Evolutionary conservation across 257 asterid genomes (phyloP).

Genomic region (Catharanthus roseus): DNA sequence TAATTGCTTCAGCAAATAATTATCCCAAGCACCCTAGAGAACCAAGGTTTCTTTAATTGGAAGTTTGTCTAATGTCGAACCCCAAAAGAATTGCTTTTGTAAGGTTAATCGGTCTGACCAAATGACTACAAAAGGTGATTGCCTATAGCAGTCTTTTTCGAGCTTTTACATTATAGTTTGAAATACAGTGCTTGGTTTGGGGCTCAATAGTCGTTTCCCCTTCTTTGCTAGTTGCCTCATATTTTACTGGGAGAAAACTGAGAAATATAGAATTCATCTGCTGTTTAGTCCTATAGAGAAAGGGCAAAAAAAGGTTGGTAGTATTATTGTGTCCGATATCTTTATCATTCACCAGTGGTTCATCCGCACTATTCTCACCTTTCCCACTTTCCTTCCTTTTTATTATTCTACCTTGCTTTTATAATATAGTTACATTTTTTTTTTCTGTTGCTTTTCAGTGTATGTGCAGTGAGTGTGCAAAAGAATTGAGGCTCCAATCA

Average conservation of each 20-base stretch:
- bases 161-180: not conserved
- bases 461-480: conserved; percentile 79
- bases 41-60: not conserved
- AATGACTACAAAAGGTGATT: not conserved
- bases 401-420: not conserved
- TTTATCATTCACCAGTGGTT: not conserved
- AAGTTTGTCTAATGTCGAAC: not conserved
- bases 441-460: conserved; percentile 39
- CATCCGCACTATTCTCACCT: not conserved
- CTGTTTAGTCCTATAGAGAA: not conserved
- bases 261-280: not conserved
- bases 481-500: conserved; percentile 73
- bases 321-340: not conserved
- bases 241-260: not conserved
- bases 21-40: not conserved
- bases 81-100: not conserved
- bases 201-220: not conserved
- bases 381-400: not conserved
- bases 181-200: not conserved
- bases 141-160: not conserved
- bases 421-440: not conserved
- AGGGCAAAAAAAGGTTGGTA: not conserved
- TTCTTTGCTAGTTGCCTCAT: not conserved
- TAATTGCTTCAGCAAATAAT: not conserved
- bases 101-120: not conserved